Percentiles rank a stretch among this genome's conserved stretches.
Conservation (phyloP, 192 early-diverging fungal genomes). For the Backusella morwellensis region DNA sequence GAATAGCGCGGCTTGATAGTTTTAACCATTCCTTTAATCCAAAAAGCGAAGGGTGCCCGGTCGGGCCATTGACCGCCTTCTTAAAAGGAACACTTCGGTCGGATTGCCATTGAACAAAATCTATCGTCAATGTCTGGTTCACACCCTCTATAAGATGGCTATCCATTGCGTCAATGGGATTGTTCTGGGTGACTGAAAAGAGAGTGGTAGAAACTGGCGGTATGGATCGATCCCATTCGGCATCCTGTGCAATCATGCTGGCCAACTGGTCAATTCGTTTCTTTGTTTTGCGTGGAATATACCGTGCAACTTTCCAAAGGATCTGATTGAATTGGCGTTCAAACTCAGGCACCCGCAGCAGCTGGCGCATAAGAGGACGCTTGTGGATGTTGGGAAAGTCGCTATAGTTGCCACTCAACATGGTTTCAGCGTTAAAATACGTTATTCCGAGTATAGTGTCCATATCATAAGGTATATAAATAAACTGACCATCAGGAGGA, state of each 20-base stretch:
- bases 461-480: slow-evolving; percentile 9
- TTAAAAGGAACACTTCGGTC: not conserved
- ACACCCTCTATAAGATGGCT: not conserved
- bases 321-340: not conserved
- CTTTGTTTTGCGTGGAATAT: not conserved
- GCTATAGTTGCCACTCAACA: not conserved
- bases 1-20: not conserved
- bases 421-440: not conserved
- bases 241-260: not conserved
- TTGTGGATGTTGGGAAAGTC: not conserved
- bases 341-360: not conserved
- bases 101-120: not conserved
- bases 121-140: not conserved
- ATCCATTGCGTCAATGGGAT: not conserved
- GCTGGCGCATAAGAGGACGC: not conserved
- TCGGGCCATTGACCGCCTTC: not conserved
- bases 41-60: not conserved
- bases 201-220: not conserved
- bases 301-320: not conserved
- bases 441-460: not conserved
- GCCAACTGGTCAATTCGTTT: not conserved
- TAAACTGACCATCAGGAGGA: not conserved
- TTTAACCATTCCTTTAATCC: not conserved
- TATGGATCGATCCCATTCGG: not conserved
- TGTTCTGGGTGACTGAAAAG: not conserved